Conservation (phyloP, 306 rosid genomes). For the Trifolium pratense region DNA sequence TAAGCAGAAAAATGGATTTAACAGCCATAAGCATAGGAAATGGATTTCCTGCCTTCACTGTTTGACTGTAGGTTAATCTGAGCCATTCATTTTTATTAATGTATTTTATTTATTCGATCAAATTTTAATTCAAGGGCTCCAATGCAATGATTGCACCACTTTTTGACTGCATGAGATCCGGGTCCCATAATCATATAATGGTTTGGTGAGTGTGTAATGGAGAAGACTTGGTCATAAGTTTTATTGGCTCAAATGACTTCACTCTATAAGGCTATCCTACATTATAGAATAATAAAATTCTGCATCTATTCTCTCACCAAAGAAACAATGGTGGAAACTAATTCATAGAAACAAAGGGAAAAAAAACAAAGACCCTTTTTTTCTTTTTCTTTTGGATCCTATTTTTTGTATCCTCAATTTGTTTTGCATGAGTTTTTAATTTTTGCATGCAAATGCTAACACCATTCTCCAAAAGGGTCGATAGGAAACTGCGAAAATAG, state of each 20-base stretch:
- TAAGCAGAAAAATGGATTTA: too few relatives aligned
- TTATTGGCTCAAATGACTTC: slow-evolving; percentile 37
- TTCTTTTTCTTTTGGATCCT: not conserved
- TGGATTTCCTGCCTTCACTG: too few relatives aligned
- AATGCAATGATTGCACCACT: too few relatives aligned
- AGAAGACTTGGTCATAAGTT: slow-evolving; percentile 48
- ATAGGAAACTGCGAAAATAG: slow-evolving; percentile 50
- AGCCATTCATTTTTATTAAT: too few relatives aligned
- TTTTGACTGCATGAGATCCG: too few relatives aligned
- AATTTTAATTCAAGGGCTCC: too few relatives aligned
- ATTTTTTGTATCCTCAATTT: not conserved
- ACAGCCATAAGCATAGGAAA: too few relatives aligned
- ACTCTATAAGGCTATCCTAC: slow-evolving; percentile 51
- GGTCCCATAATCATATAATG: too few relatives aligned
- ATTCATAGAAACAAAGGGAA: too few relatives aligned
- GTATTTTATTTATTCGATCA: too few relatives aligned
- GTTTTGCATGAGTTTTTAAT: not conserved
- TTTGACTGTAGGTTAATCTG: too few relatives aligned
- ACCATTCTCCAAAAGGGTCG: slow-evolving; percentile 6
- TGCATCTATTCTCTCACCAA: not conserved
- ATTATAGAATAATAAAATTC: slow-evolving; percentile 50
- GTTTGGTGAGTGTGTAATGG: slow-evolving; percentile 24
- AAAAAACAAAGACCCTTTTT: slow-evolving; percentile 19
- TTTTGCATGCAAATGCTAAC: slow-evolving; percentile 7
- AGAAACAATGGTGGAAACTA: not conserved